These are phyloP conservation scores for Dactylellina haptotyla DNA, from an alignment of 2,329 filamentous ascomycete genomes.

Conservation along the genomic window DNA sequence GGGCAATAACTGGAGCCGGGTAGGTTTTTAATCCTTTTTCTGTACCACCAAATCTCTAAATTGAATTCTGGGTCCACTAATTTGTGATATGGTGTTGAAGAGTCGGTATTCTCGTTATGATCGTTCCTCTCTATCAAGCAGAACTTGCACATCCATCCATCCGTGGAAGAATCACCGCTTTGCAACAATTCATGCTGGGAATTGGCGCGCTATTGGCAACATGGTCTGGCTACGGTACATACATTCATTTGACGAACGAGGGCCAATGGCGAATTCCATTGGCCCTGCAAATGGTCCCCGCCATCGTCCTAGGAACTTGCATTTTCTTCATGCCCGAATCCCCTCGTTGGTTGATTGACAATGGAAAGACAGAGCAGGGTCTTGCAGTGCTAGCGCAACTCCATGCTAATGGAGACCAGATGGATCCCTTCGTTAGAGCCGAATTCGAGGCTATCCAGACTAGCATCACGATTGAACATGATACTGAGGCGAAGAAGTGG, in stretches of 20 bases:
- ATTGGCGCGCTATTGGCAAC: constrained; percentile 77
- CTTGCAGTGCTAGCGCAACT: constrained; percentile 74
- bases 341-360: constrained; percentile 78
- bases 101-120: constrained; percentile 72
- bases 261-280: constrained; percentile 72
- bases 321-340: constrained; percentile 79
- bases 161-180: constrained; percentile 76
- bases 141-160: constrained; percentile 82
- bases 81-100: constrained; percentile 61
- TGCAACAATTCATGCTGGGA: constrained; percentile 86
- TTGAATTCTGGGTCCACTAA: not conserved
- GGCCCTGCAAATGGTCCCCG: constrained; percentile 77
- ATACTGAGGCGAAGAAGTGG: constrained; percentile 76
- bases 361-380: constrained; percentile 73
- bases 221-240: constrained; percentile 76
- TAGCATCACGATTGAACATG: constrained; percentile 72
- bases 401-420: constrained; percentile 74
- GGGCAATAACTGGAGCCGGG: constrained; percentile 75
- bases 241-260: constrained; percentile 64
- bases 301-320: constrained; percentile 71
- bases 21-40: constrained; percentile 60
- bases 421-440: constrained; percentile 75
- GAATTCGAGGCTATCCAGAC: constrained; percentile 78
- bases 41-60: not conserved
- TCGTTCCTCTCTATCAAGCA: constrained; percentile 78